These are phyloP conservation scores for Ophiocordyceps robertsii DNA, from an alignment of 2,329 filamentous ascomycete species.

Conservation along the genomic window DNA sequence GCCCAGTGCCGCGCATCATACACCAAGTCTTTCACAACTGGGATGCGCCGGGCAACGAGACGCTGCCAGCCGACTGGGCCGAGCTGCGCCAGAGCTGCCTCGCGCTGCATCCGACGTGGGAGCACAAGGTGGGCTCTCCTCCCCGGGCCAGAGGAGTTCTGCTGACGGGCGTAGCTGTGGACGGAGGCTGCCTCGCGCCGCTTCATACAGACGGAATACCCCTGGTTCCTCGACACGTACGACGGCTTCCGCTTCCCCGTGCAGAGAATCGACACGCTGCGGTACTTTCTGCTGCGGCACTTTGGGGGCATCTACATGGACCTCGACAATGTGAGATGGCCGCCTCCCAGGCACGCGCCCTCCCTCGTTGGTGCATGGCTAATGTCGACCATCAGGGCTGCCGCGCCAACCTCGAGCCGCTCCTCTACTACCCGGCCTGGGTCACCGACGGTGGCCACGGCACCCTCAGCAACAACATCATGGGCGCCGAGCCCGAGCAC, in stretches of 20 bases:
- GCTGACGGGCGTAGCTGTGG: slow-evolving; percentile 38
- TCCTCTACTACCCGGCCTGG: slow-evolving; percentile 5
- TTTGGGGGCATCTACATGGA: slow-evolving; percentile 76
- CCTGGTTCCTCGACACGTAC: slow-evolving; percentile 66
- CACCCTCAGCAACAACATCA: slow-evolving; percentile 3
- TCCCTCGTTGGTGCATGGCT: too few relatives aligned
- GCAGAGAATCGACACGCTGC: slow-evolving; percentile 64
- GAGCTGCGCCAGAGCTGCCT: not conserved
- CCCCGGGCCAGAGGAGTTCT: not conserved
- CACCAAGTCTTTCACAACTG: slow-evolving; percentile 3
- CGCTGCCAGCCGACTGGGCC: slow-evolving; percentile 1
- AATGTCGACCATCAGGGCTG: slow-evolving; percentile 1
- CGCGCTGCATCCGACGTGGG: slow-evolving; percentile 3
- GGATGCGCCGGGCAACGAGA: slow-evolving; percentile 1
- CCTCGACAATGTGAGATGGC: slow-evolving; percentile 50
- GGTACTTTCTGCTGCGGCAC: slow-evolving; percentile 66
- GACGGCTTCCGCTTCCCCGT: slow-evolving; percentile 63
- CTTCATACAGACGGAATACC: slow-evolving; percentile 61
- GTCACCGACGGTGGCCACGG: slow-evolving; percentile 3
- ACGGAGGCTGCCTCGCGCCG: slow-evolving; percentile 55
- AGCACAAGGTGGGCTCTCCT: slow-evolving; percentile 2
- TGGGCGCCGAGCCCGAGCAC: slow-evolving; percentile 4
- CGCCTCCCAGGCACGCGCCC: too few relatives aligned
- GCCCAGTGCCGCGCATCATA: slow-evolving; percentile 3
- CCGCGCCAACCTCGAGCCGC: slow-evolving; percentile 3